phyloP scores from a whole-genome alignment of 768 basidiomycete species.

The Tremella mesenterica region DNA sequence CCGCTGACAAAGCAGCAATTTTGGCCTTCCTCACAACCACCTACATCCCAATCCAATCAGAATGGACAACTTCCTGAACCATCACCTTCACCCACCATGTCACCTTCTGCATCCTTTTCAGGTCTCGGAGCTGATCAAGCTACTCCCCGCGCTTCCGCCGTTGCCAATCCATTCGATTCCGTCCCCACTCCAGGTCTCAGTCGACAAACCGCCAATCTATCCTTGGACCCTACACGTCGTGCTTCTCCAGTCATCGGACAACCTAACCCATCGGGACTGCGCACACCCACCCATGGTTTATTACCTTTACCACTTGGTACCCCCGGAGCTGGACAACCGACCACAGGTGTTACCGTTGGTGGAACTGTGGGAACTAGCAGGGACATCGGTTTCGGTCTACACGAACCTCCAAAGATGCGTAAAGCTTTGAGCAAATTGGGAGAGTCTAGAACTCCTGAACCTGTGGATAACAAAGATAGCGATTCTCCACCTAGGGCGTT shows the following conservation, averaged over 20 bases:
- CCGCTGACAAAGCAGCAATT: neutral
- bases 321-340: conserved; percentile 38
- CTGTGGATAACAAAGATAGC: neutral
- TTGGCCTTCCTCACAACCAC: neutral
- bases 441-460: conserved; percentile 5
- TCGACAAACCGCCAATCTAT: conserved; percentile 19
- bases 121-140: conserved; percentile 38
- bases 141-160: conserved; percentile 36
- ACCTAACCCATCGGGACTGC: conserved; percentile 14
- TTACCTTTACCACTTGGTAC: conserved; percentile 38
- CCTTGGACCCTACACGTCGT: conserved; percentile 19
- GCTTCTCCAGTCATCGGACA: conserved; percentile 12
- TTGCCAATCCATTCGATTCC: conserved; percentile 35
- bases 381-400: conserved; percentile 39
- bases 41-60: conserved; percentile 28
- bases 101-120: conserved; percentile 34
- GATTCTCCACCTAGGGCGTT: conserved; percentile 49
- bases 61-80: neutral
- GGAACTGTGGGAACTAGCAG: conserved; percentile 28
- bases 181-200: conserved; percentile 4
- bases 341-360: conserved; percentile 39
- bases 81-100: conserved; percentile 29
- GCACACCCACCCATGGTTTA: conserved; percentile 36
- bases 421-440: conserved; percentile 34
- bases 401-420: conserved; percentile 44